Percentiles rank a stretch among this genome's conserved stretches.
These are phyloP conservation scores for Silybum marianum DNA, from an alignment of 129 eudicot genomes.

Conservation along the genomic window DNA sequence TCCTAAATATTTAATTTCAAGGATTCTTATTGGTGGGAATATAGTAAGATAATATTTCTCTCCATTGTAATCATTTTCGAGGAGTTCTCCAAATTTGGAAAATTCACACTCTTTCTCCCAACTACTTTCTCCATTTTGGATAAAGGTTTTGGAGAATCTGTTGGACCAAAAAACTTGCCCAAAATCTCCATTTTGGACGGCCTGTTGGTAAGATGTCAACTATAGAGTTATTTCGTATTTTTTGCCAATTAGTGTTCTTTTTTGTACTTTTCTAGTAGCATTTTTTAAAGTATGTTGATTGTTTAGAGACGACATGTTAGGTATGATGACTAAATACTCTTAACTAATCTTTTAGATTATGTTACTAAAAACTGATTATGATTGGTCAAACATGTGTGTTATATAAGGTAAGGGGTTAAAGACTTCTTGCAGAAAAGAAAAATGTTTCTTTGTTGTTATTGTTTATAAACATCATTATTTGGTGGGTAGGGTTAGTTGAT, in stretches of 20 bases:
- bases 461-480: background rate
- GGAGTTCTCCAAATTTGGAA: background rate
- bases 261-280: background rate
- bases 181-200: background rate
- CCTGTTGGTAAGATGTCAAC: conserved; percentile 5
- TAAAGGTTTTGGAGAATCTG: background rate
- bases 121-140: background rate
- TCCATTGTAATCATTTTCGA: background rate
- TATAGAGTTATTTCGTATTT: background rate
- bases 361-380: conserved; percentile 16
- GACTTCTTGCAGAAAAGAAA: background rate
- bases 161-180: background rate
- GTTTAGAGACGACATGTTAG: conserved; percentile 1
- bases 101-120: background rate
- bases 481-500: conserved; percentile 4
- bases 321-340: conserved; percentile 12
- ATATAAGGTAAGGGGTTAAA: background rate
- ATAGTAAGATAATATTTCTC: no score
- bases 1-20: background rate
- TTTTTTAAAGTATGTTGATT: background rate
- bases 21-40: background rate
- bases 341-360: conserved; percentile 11
- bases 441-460: conserved; percentile 3
- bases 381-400: conserved; percentile 24
- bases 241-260: conserved; percentile 1